These are phyloP conservation scores for Hibiscus trionum DNA, from an alignment of 345 rosid genomes.

Conservation along the genomic window DNA sequence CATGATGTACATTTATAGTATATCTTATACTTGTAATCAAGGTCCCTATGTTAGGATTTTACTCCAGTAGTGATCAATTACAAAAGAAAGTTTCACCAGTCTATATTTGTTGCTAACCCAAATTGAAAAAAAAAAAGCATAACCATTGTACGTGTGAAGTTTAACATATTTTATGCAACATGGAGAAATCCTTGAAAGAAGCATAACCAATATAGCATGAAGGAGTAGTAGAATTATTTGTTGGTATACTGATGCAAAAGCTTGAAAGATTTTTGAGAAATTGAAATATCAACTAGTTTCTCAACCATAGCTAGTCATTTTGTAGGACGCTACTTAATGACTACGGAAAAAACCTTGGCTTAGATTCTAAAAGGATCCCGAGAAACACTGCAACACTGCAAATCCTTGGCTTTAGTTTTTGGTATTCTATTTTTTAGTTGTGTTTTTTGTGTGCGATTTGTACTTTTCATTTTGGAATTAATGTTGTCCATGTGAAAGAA, in stretches of 20 bases:
- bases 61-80: neutral
- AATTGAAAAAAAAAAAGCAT: neutral
- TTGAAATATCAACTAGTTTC: constrained; percentile 1
- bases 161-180: neutral
- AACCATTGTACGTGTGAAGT: neutral
- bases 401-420: too few species aligned
- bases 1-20: neutral
- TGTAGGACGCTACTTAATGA: constrained; percentile 64
- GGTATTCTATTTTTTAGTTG: too few species aligned
- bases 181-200: neutral
- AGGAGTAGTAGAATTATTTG: neutral
- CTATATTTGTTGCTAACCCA: neutral
- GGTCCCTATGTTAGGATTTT: neutral
- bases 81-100: neutral
- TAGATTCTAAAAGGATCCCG: constrained; percentile 63
- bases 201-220: neutral
- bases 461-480: too few species aligned
- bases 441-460: too few species aligned
- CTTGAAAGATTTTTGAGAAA: neutral
- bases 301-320: constrained; percentile 12
- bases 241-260: neutral
- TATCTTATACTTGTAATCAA: neutral
- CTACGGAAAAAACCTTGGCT: constrained; percentile 57
- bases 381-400: constrained; percentile 34
- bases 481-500: too few species aligned